Conservation (phyloP, 371 early-diverging fungal genomes). For the Haplosporangium sp. region DNA sequence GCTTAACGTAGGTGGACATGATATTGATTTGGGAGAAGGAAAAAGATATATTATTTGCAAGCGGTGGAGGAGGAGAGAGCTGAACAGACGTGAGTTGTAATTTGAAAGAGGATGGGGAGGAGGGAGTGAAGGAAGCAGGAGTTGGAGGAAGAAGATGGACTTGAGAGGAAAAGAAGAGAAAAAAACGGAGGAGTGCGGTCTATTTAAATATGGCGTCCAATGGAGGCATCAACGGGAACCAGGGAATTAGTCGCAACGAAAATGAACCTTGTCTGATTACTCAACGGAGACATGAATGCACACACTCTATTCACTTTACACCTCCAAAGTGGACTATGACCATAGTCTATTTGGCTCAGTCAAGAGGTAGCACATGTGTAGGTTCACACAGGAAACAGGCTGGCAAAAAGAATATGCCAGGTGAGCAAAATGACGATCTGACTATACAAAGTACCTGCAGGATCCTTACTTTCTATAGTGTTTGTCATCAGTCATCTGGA, state of each 20-base stretch:
- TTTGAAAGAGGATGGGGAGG: slow-evolving; percentile 13
- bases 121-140: neutral
- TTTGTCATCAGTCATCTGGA: slow-evolving; percentile 22
- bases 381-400: too few relatives aligned
- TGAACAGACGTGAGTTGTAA: slow-evolving; percentile 28
- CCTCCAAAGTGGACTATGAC: too few relatives aligned
- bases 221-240: neutral
- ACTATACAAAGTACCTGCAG: too few relatives aligned
- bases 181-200: slow-evolving; percentile 3
- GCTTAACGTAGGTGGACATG: slow-evolving; percentile 53
- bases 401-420: too few relatives aligned
- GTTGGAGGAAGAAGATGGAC: slow-evolving; percentile 20
- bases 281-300: too few relatives aligned
- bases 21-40: slow-evolving; percentile 5
- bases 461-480: neutral
- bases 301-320: too few relatives aligned
- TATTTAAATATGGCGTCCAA: slow-evolving; percentile 10
- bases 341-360: too few relatives aligned
- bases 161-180: slow-evolving; percentile 21
- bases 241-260: too few relatives aligned
- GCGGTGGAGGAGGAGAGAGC: neutral
- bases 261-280: too few relatives aligned
- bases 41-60: neutral
- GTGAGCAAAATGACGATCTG: too few relatives aligned
- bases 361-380: too few relatives aligned